Conservation (phyloP, 768 basidiomycete species). For the Gloeostereum incarnatum region DNA sequence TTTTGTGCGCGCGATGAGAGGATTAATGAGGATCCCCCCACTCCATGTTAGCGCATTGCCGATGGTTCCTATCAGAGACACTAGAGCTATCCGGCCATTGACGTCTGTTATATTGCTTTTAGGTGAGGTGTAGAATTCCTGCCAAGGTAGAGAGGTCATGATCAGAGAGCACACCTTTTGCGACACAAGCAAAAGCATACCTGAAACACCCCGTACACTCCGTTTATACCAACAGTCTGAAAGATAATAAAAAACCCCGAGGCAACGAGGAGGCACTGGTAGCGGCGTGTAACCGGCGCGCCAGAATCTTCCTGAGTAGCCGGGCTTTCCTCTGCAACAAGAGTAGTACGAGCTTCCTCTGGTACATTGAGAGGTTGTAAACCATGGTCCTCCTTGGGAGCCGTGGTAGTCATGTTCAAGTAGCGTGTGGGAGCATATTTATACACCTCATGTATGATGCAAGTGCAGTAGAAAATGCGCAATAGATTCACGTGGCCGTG, state of each 20-base stretch:
- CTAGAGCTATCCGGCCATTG: constrained; percentile 26
- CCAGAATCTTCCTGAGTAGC: too few species aligned
- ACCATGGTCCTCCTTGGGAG: too few species aligned
- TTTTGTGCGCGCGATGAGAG: constrained; percentile 22
- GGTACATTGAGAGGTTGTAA: too few species aligned
- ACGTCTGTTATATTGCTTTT: constrained; percentile 25
- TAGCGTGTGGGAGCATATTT: too few species aligned
- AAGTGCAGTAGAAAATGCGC: too few species aligned
- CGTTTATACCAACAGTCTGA: constrained; percentile 34
- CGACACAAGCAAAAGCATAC: too few species aligned
- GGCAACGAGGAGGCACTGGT: constrained; percentile 25
- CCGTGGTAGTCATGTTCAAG: too few species aligned
- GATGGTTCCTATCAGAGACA: constrained; percentile 33
- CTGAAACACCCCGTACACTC: constrained; percentile 34
- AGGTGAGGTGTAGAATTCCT: constrained; percentile 35
- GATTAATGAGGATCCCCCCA: constrained; percentile 33
- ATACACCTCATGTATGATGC: too few species aligned
- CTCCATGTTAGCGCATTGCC: constrained; percentile 37
- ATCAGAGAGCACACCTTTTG: neutral
- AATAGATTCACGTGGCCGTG: too few species aligned
- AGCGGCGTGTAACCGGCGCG: constrained; percentile 18
- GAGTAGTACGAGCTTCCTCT: too few species aligned
- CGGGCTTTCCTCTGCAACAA: too few species aligned
- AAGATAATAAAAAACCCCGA: constrained; percentile 35
- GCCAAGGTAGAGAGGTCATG: neutral